phyloP scores from a whole-genome alignment of 2,329 filamentous ascomycete species.

The Fusarium gaditjirri region DNA sequence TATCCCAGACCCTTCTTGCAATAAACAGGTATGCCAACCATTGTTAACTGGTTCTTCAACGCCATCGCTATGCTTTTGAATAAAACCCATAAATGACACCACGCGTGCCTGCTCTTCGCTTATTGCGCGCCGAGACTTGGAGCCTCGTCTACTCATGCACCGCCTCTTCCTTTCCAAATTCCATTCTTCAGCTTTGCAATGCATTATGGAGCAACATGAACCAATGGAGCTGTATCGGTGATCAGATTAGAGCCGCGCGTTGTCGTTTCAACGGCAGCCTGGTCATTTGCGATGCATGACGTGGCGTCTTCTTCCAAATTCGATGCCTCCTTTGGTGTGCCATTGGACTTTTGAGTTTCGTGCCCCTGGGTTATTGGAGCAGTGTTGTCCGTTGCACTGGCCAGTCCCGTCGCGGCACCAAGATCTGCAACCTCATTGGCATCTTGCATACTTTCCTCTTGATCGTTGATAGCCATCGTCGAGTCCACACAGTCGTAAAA shows the following conservation, averaged over 20 bases:
- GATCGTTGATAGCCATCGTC: slow-evolving; percentile 55
- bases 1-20: background rate
- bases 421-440: slow-evolving; percentile 29
- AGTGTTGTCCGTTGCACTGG: background rate
- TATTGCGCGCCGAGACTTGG: background rate
- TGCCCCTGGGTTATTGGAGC: slow-evolving; percentile 15
- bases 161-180: background rate
- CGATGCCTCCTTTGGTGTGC: slow-evolving; percentile 12
- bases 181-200: background rate
- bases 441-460: slow-evolving; percentile 40
- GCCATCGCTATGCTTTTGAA: slow-evolving; percentile 41
- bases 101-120: background rate
- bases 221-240: slow-evolving; percentile 1
- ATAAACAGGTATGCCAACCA: slow-evolving; percentile 12
- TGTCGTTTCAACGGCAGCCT: slow-evolving; percentile 20
- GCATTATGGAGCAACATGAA: background rate
- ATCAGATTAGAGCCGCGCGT: slow-evolving; percentile 8
- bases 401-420: slow-evolving; percentile 2
- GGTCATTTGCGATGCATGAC: background rate
- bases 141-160: background rate
- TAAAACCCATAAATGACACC: slow-evolving; percentile 4
- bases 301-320: slow-evolving; percentile 15
- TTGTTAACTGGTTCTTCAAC: slow-evolving; percentile 22
- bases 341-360: slow-evolving; percentile 13
- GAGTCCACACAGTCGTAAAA: slow-evolving; percentile 86